These are phyloP conservation scores for Rhodotorula sp. DNA, from an alignment of 1,284 basidiomycete genomes.

Conservation along the genomic window DNA sequence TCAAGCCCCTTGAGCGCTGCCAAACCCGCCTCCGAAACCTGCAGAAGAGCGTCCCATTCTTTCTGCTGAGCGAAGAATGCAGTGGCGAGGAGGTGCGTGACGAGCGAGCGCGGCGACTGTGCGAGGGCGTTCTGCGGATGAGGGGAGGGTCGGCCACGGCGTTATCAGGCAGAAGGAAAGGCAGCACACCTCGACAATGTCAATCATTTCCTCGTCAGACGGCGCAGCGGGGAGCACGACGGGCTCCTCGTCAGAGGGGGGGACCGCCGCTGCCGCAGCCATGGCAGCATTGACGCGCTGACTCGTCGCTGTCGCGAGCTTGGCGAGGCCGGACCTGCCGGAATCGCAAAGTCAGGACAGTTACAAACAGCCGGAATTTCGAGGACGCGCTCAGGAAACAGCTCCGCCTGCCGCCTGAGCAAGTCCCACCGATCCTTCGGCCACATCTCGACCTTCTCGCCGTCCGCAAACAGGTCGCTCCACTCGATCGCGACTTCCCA, in stretches of 20 bases:
- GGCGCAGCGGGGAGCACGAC: constrained; percentile 17
- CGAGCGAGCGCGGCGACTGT: constrained; percentile 62
- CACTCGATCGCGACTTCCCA: constrained; percentile 80
- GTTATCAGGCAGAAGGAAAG: not conserved
- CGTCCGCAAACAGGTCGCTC: constrained; percentile 64
- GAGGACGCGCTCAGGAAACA: constrained; percentile 64
- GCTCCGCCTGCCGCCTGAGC: constrained; percentile 65
- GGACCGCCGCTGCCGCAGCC: not conserved
- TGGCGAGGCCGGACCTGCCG: constrained; percentile 32
- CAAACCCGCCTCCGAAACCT: constrained; percentile 69
- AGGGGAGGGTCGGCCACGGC: constrained; percentile 30
- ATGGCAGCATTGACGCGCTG: not conserved
- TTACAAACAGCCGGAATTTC: not conserved
- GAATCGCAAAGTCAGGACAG: not conserved
- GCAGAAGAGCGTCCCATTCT: constrained; percentile 75
- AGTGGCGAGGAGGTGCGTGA: constrained; percentile 65
- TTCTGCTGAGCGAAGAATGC: constrained; percentile 63
- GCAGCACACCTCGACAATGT: constrained; percentile 44
- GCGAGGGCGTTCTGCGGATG: constrained; percentile 63
- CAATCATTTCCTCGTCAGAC: constrained; percentile 55
- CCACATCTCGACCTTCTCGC: not conserved
- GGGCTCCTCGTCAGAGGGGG: constrained; percentile 6
- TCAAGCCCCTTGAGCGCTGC: constrained; percentile 63
- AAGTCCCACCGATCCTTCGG: constrained; percentile 66
- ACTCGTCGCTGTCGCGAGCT: constrained; percentile 8